Evolutionary conservation across 2,329 filamentous ascomycete species (phyloP).

Genomic region (Cryphonectria radicalis): DNA sequence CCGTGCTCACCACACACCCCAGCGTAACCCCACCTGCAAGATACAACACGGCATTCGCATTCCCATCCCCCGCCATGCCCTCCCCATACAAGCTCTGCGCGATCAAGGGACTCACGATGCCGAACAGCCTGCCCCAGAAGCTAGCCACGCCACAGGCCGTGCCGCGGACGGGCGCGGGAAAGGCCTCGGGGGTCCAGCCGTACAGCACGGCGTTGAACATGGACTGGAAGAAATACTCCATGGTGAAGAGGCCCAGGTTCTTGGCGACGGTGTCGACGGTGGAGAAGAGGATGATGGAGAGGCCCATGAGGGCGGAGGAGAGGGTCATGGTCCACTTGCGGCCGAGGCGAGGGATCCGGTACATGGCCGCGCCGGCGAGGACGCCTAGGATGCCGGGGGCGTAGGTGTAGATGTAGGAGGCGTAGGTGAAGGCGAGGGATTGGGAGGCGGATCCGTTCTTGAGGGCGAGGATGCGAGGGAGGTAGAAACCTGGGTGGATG

Average conservation of each 20-base stretch:
- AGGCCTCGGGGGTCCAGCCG: constrained; percentile 56
- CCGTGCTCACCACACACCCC: constrained; percentile 56
- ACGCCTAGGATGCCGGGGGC: constrained; percentile 56
- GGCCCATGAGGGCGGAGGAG: constrained; percentile 47
- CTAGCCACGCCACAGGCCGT: constrained; percentile 59
- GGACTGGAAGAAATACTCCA: constrained; percentile 57
- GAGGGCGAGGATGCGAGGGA: constrained; percentile 54
- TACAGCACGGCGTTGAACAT: constrained; percentile 58
- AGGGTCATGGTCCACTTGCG: constrained; percentile 49
- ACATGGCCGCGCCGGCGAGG: constrained; percentile 51
- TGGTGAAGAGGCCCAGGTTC: constrained; percentile 54
- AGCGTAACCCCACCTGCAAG: constrained; percentile 59
- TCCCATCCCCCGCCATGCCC: constrained; percentile 35
- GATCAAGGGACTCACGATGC: constrained; percentile 61
- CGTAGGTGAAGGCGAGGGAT: constrained; percentile 52
- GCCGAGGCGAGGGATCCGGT: constrained; percentile 40
- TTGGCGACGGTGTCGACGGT: constrained; percentile 48
- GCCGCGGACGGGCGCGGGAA: constrained; percentile 54
- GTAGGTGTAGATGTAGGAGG: constrained; percentile 59
- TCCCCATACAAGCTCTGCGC: constrained; percentile 49
- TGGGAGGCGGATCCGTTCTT: constrained; percentile 52
- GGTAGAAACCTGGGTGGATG: constrained; percentile 40
- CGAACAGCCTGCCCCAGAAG: constrained; percentile 62
- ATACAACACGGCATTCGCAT: constrained; percentile 57
- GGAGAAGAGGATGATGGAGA: constrained; percentile 49